These are phyloP conservation scores for Plasmodium berghei DNA, from an alignment of 169 alveolate genomes.

Conservation along the genomic window DNA sequence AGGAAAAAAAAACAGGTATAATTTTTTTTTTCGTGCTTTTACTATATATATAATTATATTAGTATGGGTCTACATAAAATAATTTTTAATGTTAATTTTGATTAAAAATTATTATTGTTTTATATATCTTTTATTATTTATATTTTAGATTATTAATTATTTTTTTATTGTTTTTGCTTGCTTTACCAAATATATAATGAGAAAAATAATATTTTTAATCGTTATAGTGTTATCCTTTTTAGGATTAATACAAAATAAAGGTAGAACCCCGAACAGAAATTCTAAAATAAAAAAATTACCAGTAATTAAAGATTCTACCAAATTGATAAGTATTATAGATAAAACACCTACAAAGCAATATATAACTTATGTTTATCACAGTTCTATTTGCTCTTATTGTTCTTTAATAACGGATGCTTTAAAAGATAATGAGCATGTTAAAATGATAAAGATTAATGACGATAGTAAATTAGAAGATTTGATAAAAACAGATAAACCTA, in stretches of 20 bases:
- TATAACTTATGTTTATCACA: conserved; percentile 41
- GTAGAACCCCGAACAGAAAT: neutral
- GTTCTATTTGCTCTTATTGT: conserved; percentile 39
- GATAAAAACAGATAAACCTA: conserved; percentile 33
- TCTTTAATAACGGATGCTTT: conserved; percentile 8
- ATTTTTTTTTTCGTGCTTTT: too few relatives aligned
- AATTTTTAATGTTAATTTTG: too few relatives aligned
- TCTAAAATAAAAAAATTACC: neutral
- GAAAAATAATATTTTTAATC: conserved; percentile 8
- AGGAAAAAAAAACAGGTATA: too few relatives aligned
- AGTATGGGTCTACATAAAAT: too few relatives aligned
- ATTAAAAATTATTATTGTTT: too few relatives aligned
- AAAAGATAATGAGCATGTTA: conserved; percentile 27
- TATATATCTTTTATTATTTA: too few relatives aligned
- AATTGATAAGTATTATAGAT: conserved; percentile 30
- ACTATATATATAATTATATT: too few relatives aligned
- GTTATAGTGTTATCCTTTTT: conserved; percentile 35
- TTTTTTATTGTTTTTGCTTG: neutral
- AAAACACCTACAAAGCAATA: neutral
- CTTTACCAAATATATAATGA: neutral
- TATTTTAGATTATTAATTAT: too few relatives aligned
- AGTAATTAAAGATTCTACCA: conserved; percentile 4
- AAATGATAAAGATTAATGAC: conserved; percentile 16
- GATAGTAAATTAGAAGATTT: conserved; percentile 43
- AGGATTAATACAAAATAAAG: conserved; percentile 14